A percentile compares a stretch with the other conserved stretches of the same genome.
These are phyloP conservation scores for Luffa aegyptiaca DNA, from an alignment of 306 rosid genomes.

Conservation along the genomic window DNA sequence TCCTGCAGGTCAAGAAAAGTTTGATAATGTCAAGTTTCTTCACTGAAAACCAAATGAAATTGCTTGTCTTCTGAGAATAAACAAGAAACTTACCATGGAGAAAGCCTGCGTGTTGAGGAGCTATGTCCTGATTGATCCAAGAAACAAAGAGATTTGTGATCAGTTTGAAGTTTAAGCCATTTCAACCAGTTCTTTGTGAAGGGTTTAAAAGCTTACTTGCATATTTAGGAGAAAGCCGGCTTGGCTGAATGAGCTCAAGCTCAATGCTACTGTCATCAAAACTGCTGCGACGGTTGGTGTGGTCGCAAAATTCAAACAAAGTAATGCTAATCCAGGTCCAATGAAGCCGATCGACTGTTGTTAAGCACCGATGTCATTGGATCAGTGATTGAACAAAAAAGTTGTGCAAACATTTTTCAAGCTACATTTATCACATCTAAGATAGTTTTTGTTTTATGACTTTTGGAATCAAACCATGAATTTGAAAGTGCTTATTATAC, in stretches of 20 bases:
- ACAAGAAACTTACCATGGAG: constrained; percentile 54
- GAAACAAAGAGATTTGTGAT: constrained; percentile 7
- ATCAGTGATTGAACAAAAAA: not conserved
- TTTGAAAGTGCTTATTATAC: not conserved
- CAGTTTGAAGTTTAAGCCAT: not conserved
- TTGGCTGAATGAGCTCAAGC: constrained; percentile 91
- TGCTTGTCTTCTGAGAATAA: not conserved
- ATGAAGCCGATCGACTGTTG: constrained; percentile 58
- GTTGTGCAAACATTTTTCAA: not conserved
- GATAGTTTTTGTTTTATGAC: not conserved
- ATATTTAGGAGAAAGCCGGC: constrained; percentile 91
- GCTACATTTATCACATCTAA: not conserved
- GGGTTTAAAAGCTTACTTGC: constrained; percentile 44
- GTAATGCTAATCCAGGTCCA: constrained; percentile 73
- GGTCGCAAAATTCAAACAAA: constrained; percentile 60
- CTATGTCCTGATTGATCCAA: constrained; percentile 61
- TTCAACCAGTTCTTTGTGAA: not conserved
- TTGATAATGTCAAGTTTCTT: not conserved
- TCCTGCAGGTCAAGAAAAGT: constrained; percentile 29
- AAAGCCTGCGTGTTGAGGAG: constrained; percentile 83
- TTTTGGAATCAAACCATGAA: not conserved
- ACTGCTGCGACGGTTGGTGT: constrained; percentile 55
- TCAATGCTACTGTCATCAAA: constrained; percentile 62
- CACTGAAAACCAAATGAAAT: not conserved
- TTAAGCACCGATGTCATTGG: not conserved